These are phyloP conservation scores for Russula virescens DNA, from an alignment of 768 basidiomycete genomes.

Conservation along the genomic window DNA sequence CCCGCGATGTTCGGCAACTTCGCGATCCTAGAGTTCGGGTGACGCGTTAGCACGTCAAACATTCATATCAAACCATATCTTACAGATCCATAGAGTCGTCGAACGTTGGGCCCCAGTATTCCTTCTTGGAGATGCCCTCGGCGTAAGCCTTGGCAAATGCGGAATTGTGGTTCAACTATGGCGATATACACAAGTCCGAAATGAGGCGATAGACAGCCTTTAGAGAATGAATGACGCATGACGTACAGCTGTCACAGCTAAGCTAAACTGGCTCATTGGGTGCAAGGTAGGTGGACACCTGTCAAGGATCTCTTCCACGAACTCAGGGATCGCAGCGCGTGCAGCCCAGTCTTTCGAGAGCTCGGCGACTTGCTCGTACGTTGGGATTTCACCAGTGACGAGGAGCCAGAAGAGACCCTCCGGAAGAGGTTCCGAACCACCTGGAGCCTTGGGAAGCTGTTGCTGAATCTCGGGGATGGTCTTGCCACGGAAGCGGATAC, in stretches of 20 bases:
- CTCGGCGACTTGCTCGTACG: slow-evolving; percentile 77
- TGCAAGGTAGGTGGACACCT: slow-evolving; percentile 89
- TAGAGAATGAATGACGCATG: neutral
- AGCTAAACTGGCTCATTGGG: slow-evolving; percentile 97
- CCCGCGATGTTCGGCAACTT: slow-evolving; percentile 97
- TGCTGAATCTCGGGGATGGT: slow-evolving; percentile 88
- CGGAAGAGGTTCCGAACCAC: slow-evolving; percentile 86
- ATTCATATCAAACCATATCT: slow-evolving; percentile 3
- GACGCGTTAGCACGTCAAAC: neutral
- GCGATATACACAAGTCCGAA: slow-evolving; percentile 16
- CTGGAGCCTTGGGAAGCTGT: slow-evolving; percentile 82
- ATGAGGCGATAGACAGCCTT: neutral
- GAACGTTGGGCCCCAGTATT: slow-evolving; percentile 94
- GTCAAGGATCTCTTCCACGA: slow-evolving; percentile 96
- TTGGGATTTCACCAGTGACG: slow-evolving; percentile 91
- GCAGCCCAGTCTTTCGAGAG: slow-evolving; percentile 95
- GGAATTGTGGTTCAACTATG: slow-evolving; percentile 86
- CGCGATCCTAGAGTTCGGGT: slow-evolving; percentile 58
- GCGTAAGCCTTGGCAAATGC: slow-evolving; percentile 95
- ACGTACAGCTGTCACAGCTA: slow-evolving; percentile 88
- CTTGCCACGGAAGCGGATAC: slow-evolving; percentile 96
- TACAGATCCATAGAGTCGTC: slow-evolving; percentile 88
- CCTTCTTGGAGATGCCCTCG: slow-evolving; percentile 86
- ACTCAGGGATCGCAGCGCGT: slow-evolving; percentile 82
- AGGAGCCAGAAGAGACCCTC: slow-evolving; percentile 95